Base-by-base conservation (phyloP, 129 eudicot genomes). In the Flaveria bidentis region DNA sequence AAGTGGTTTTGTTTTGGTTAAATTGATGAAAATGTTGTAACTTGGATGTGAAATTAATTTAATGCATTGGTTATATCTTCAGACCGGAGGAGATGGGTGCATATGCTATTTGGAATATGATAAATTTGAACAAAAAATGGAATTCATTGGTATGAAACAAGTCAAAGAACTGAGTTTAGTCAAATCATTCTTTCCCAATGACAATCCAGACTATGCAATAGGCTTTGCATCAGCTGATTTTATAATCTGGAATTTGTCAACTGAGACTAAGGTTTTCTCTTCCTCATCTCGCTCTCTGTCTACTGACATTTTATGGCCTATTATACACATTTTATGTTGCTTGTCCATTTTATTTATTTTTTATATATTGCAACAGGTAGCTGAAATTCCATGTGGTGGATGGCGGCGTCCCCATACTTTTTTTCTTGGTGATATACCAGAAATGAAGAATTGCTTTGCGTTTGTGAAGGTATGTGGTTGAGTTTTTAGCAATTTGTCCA, bases 31-130 rank as follows among this genome's bases (percentile, higher is more conserved):
- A 75, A 30, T 49, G 33, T 49, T 74, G 44, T 69, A 74, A 63
- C 41, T 74, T 20, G 5, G 70, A 46, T 68, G 30, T 58, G 26
- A 57, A 12, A 53, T 70, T 13, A 18, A 13, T 30, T 15, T 44
- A 71, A 36, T 2, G 44, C 20, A 36, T 44, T 62, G 42, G 63
- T 57, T 67, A 30, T 30, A 44, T 62, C 22, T 74, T 47, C 86
- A 94, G 98, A 86, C 96, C 5, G 98, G 98, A 79, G 96, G 85
- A 79, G 98, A 94, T 89, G 98, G 98, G 71, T 94, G 98, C 88
- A 87, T 91, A 76, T 94, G 98, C 84, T 88, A 84, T 82, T 69
- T 94, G 77, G 96, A 91, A 71, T 85, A 88, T 75, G 87, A 86
- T 75, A 81, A 77, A 68, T 77, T 49, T 71, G 75, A 62, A 47